These are phyloP conservation scores for Candida sakaeoensis DNA, from an alignment of 805 yeast species.

Conservation along the genomic window DNA sequence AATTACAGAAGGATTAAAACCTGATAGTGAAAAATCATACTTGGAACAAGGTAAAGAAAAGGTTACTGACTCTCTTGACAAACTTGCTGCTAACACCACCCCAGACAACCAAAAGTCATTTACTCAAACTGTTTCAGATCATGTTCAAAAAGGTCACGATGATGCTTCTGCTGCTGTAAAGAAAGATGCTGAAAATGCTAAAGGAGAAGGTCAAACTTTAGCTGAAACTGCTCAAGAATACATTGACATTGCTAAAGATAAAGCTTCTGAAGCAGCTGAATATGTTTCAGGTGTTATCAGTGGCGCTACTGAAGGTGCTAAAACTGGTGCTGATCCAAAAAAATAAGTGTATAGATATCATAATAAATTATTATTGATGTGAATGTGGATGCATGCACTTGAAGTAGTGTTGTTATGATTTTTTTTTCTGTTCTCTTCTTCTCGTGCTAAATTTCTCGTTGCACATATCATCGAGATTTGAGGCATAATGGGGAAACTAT, in stretches of 20 bases:
- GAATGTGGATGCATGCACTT: no score
- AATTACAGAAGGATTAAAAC: conserved; percentile 61
- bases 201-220: conserved; percentile 19
- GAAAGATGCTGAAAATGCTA: conserved; percentile 12
- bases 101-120: conserved; percentile 69
- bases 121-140: conserved; percentile 66
- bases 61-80: conserved; percentile 65
- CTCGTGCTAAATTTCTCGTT: no score
- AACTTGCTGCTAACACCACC: conserved; percentile 52
- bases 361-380: background rate
- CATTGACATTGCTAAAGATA: conserved; percentile 54
- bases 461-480: no score
- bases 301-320: conserved; percentile 58
- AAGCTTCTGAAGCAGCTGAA: conserved; percentile 51
- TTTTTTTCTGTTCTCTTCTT: no score
- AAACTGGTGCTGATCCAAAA: conserved; percentile 23
- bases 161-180: conserved; percentile 40
- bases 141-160: conserved; percentile 51
- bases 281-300: conserved; percentile 50
- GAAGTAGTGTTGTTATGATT: background rate
- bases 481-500: background rate
- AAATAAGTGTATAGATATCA: background rate
- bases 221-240: conserved; percentile 44
- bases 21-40: conserved; percentile 64
- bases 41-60: conserved; percentile 68